Base-by-base conservation (phyloP, 352 stramenopile species). In the Pythium inflatum region DNA sequence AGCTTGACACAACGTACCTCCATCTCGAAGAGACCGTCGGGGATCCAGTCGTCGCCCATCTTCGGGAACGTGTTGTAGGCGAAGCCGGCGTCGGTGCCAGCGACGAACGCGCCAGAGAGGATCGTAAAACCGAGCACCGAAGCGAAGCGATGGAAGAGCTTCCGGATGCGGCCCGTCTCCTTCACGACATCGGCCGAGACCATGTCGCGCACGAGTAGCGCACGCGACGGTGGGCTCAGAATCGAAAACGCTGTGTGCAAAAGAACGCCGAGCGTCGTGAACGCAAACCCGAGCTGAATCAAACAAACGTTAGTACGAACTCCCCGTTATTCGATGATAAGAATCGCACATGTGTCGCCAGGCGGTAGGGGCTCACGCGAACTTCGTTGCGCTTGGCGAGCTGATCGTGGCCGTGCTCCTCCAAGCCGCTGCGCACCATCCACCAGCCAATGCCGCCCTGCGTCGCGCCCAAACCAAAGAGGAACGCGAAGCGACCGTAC, bases 61-160 rank as follows among this genome's bases (percentile, higher is more conserved):
- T 95, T 94, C 20, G 97, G 97, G 56, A 95, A 99, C 48, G 88
- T 97, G 75, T 99, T 99, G 88, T 97, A 99, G n/a, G 95, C 95
- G 18, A 88, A 85, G n/a, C 97, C 97, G 0, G 94, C 97, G 76
- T 99, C 97, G 71, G 99, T 99, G 40, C 97, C 95, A 2, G 97
- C 96, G 3, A 99, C 97, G 0, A 86, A 49, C 2, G 82, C 81
- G 0, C 84, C 82, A 2, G 77, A 80, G 11, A 81, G 62, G 0
- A 78, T 73, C 1, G 84, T 84, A 7, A 70, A 66, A 3, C 79
- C 62, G 5, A 80, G 80, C 18, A 92, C 40, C 0, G 64, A 71
- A 0, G 85, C 90, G 43, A 76, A 50, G 5, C 58, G 72, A 57
- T 88, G 48, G 25, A 90, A 76, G 40, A 87, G 82, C 36, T 82